A percentile compares a stretch with the other conserved stretches of the same genome.
Evolutionary conservation across 2,329 filamentous ascomycete species (phyloP).

Genomic region (Cordyceps farinosa): DNA sequence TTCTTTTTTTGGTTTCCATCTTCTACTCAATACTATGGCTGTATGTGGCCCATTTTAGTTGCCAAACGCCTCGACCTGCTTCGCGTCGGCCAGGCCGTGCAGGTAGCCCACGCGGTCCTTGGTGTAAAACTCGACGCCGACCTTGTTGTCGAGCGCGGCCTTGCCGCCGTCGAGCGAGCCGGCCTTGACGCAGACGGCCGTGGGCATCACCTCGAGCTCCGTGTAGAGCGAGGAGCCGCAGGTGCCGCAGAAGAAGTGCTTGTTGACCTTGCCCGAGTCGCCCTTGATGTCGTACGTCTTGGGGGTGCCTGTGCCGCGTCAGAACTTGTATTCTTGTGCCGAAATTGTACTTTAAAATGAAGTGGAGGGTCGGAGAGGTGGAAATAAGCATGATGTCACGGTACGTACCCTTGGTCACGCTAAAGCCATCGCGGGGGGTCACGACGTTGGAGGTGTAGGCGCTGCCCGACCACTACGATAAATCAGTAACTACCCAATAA

Average conservation of each 20-base stretch:
- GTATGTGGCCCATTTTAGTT: conserved; percentile 5
- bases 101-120: conserved; percentile 47
- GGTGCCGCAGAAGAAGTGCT: conserved; percentile 51
- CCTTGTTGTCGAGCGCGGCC: conserved; percentile 38
- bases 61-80: conserved; percentile 39
- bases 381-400: neutral
- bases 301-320: conserved; percentile 36
- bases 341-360: too few species aligned
- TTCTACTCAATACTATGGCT: neutral
- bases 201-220: conserved; percentile 51
- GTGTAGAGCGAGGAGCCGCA: conserved; percentile 52
- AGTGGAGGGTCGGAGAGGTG: too few species aligned
- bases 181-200: conserved; percentile 47
- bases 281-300: conserved; percentile 46
- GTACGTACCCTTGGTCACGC: conserved; percentile 43
- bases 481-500: neutral
- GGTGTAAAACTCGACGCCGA: conserved; percentile 51
- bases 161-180: conserved; percentile 48
- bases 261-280: conserved; percentile 51
- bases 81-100: conserved; percentile 39
- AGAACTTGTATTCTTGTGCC: neutral
- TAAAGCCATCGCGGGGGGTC: conserved; percentile 44
- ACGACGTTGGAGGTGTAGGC: conserved; percentile 53
- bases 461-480: conserved; percentile 45
- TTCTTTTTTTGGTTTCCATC: too few species aligned